Percentiles rank a stretch among this genome's conserved stretches.
Evolutionary conservation across 1,284 basidiomycete genomes (phyloP).

Genomic region (Fomitopsis palustris): DNA sequence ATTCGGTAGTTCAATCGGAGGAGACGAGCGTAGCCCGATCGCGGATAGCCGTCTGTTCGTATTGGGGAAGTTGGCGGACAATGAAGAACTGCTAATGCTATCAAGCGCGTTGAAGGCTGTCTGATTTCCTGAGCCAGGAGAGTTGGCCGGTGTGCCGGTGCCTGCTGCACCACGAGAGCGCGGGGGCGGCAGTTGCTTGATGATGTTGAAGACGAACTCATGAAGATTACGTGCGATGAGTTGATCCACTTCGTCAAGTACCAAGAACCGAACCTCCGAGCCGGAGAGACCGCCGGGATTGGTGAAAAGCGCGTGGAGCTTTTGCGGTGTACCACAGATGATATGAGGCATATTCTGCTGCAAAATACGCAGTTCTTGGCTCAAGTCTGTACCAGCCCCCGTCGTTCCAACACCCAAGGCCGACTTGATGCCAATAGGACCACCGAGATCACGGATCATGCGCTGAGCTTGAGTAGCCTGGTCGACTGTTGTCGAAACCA

Average conservation of each 20-base stretch:
- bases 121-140: slow-evolving; percentile 33
- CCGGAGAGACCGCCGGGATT: slow-evolving; percentile 71
- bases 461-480: slow-evolving; percentile 98
- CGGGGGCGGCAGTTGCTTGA: slow-evolving; percentile 84
- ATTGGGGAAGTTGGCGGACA: slow-evolving; percentile 48
- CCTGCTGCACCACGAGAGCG: slow-evolving; percentile 57
- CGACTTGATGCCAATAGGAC: slow-evolving; percentile 85
- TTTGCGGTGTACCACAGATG: slow-evolving; percentile 95
- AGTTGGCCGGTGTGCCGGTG: slow-evolving; percentile 34
- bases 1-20: slow-evolving; percentile 17
- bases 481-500: slow-evolving; percentile 97
- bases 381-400: slow-evolving; percentile 61
- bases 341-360: slow-evolving; percentile 93
- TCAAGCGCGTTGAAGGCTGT: slow-evolving; percentile 53
- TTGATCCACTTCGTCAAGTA: slow-evolving; percentile 97
- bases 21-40: slow-evolving; percentile 33
- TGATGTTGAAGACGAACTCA: slow-evolving; percentile 91
- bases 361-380: slow-evolving; percentile 77
- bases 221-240: slow-evolving; percentile 95
- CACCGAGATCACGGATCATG: slow-evolving; percentile 93
- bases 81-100: slow-evolving; percentile 34
- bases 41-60: slow-evolving; percentile 58
- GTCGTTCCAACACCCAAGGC: slow-evolving; percentile 81
- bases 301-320: slow-evolving; percentile 92
- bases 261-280: slow-evolving; percentile 85